Conservation (phyloP, 2,329 filamentous ascomycete species). For the Hypoxylon sp. region DNA sequence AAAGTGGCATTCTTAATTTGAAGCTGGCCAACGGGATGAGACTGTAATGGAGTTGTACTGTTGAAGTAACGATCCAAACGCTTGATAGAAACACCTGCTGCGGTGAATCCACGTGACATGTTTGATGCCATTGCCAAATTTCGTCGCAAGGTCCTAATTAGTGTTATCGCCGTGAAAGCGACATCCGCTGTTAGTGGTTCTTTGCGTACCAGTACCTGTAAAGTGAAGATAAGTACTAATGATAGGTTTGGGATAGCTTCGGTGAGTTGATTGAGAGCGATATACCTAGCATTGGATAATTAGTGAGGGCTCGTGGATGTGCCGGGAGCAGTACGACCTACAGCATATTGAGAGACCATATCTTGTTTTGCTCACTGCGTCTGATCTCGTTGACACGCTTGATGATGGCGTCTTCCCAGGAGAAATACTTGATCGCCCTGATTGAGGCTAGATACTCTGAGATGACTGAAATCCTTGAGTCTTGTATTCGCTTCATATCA, state of each 20-base stretch:
- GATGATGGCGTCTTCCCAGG: conserved; percentile 70
- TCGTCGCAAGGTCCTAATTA: conserved; percentile 67
- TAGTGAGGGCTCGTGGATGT: conserved; percentile 17
- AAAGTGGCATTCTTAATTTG: conserved; percentile 64
- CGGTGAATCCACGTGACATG: conserved; percentile 60
- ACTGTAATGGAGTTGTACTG: conserved; percentile 64
- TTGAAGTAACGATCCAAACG: conserved; percentile 70
- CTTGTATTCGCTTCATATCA: conserved; percentile 69
- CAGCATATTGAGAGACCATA: conserved; percentile 68
- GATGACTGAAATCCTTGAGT: conserved; percentile 70
- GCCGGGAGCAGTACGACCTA: conserved; percentile 54
- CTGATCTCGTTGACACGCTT: conserved; percentile 67
- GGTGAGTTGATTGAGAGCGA: conserved; percentile 63
- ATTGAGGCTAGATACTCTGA: conserved; percentile 72
- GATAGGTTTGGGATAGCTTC: conserved; percentile 68
- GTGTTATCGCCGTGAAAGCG: conserved; percentile 70
- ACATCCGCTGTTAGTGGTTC: conserved; percentile 68
- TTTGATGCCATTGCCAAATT: conserved; percentile 67
- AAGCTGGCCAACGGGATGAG: conserved; percentile 66
- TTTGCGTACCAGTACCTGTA: conserved; percentile 65
- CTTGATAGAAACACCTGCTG: conserved; percentile 64
- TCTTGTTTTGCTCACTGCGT: conserved; percentile 65
- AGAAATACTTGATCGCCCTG: conserved; percentile 72
- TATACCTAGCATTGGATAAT: conserved; percentile 43
- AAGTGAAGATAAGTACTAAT: conserved; percentile 68